Evolutionary conservation across 2,329 filamentous ascomycete genomes (phyloP), one percentile per base, ranked within the genome.

Genomic region (Aspergillus persii): DNA sequence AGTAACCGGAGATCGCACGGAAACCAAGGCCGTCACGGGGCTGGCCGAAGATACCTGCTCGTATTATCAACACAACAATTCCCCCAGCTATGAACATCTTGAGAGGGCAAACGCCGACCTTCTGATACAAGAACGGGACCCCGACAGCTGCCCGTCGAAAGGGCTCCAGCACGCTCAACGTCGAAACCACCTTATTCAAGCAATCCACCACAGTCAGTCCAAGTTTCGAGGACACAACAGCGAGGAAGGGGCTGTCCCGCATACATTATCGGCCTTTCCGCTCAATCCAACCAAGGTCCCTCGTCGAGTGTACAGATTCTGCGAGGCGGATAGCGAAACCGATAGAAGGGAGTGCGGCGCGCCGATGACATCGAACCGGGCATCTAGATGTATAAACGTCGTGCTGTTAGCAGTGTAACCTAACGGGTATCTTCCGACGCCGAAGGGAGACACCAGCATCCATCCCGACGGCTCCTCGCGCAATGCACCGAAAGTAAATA

Each of bases 81-180:
- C 29, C 46, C 53, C 18, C 31, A 15, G 3, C 12, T 15, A 41
- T 41, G 15, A 30, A 50, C 27, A 47, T 27, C 18, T 27, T 3
- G 12, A 39, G 39, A 3, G 33, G 26, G 33, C 31, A 53, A 54
- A 12, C 15, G 47, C 49, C 54, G 58, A 81, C 79, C 72, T 83
- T 84, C 78, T 98, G 94, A 79, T 98, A 98, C 61, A 99, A 84
- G 77, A 99, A 99, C 1, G 95, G 95, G 53, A 98, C 89, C 65
- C 93, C 92, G 30, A 96, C 84, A 51, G 88, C 77, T 27, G 89
- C 89, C 74, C 95, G 87, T 60, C 88, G 85, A 71, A 96, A 84
- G 15, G 95, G 95, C 61, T 92, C 89, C 57, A 98, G 86, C 54
- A 97, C 77, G 49, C 92, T 93, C 59, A 99, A 84, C 0, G 92